Percentiles rank a stretch among this genome's conserved stretches.
Evolutionary conservation across 1,284 basidiomycete genomes (phyloP).

Genomic region (Termitomyces sp.): DNA sequence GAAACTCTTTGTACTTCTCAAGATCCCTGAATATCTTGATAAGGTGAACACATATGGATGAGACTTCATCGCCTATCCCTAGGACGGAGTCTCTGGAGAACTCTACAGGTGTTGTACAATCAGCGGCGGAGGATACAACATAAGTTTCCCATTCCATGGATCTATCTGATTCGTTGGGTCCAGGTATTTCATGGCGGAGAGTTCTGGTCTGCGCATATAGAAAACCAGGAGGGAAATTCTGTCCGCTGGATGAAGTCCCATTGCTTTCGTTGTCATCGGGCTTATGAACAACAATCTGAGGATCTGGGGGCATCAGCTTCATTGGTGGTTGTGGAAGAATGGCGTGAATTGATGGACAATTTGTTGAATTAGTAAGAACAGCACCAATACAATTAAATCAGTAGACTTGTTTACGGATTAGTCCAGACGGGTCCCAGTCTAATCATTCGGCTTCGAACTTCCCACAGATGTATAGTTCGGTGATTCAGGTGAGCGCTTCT

Average conservation of each 20-base stretch:
- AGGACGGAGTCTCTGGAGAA: neutral
- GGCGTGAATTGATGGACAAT: neutral
- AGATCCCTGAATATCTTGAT: slow-evolving; percentile 3
- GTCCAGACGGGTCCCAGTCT: neutral
- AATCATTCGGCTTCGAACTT: neutral
- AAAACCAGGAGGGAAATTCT: neutral
- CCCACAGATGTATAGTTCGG: too few relatives aligned
- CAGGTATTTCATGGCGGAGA: neutral
- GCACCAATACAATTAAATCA: neutral
- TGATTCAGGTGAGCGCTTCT: too few relatives aligned
- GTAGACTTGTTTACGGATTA: neutral
- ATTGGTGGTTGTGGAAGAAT: neutral
- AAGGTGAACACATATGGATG: neutral
- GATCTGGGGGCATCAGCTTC: neutral
- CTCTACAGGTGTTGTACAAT: neutral
- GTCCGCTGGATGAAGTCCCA: neutral
- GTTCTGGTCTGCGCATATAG: neutral
- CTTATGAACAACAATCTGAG: neutral
- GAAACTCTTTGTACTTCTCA: slow-evolving; percentile 2
- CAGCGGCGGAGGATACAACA: slow-evolving; percentile 2
- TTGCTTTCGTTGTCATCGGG: neutral
- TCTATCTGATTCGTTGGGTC: neutral
- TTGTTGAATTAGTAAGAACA: neutral
- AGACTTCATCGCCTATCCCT: neutral
- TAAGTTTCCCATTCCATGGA: slow-evolving; percentile 8